Evolutionary conservation across 1,284 basidiomycete genomes (phyloP).

Genomic region (Anthracocystis setariae): DNA sequence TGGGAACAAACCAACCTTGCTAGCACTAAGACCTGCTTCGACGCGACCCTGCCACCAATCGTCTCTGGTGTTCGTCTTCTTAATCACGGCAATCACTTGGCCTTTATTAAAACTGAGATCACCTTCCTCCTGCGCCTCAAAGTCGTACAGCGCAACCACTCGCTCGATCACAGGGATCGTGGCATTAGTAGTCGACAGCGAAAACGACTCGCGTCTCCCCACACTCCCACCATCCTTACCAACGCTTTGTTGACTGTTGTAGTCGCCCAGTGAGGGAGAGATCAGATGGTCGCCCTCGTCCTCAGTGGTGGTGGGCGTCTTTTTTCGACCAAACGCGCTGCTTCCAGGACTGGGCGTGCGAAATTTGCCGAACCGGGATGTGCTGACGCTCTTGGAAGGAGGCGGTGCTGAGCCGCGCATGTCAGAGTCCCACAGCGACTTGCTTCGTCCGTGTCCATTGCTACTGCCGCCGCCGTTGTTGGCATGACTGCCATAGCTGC

Average conservation of each 20-base stretch:
- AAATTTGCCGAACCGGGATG: constrained; percentile 28
- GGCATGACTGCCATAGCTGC: constrained; percentile 1
- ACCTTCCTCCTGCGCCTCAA: constrained; percentile 54
- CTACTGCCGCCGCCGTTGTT: constrained; percentile 9
- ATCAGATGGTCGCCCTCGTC: constrained; percentile 29
- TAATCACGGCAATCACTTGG: constrained; percentile 62
- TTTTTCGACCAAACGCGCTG: constrained; percentile 32
- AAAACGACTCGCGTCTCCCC: constrained; percentile 15
- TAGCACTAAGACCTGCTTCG: constrained; percentile 35
- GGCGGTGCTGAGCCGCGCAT: constrained; percentile 18
- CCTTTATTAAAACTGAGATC: constrained; percentile 62
- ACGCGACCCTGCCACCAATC: constrained; percentile 65
- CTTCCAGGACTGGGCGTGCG: constrained; percentile 38
- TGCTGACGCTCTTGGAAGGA: constrained; percentile 16
- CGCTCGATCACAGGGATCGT: constrained; percentile 36
- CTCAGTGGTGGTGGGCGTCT: constrained; percentile 35
- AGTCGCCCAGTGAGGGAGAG: constrained; percentile 6
- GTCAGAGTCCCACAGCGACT: constrained; percentile 14
- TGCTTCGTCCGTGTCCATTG: constrained; percentile 21
- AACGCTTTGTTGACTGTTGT: constrained; percentile 2
- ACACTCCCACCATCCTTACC: background rate
- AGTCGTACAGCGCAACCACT: constrained; percentile 62
- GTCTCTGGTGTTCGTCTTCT: constrained; percentile 51
- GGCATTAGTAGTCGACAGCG: constrained; percentile 28
- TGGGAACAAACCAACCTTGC: constrained; percentile 45